Conservation (phyloP, 305 asterid species). For the Lippia alba region DNA sequence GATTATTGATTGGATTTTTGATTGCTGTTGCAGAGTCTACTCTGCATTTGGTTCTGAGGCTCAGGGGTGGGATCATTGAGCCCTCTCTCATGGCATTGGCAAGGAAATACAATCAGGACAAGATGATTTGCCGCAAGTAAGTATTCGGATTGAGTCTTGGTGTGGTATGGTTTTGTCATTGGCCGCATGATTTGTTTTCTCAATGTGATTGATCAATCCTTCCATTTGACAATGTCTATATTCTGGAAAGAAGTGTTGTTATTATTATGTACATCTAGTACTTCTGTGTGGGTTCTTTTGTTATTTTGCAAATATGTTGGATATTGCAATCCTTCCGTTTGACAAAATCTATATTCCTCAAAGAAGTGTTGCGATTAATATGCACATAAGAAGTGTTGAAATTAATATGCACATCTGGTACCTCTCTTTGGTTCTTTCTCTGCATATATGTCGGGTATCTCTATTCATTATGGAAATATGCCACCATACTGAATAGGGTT, state of each 20-base stretch:
- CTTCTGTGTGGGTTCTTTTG: too few relatives aligned
- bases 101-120: slow-evolving; percentile 58
- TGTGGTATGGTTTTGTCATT: background rate
- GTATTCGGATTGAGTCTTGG: slow-evolving; percentile 17
- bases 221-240: too few relatives aligned
- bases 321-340: too few relatives aligned
- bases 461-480: background rate
- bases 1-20: background rate
- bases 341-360: too few relatives aligned
- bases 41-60: slow-evolving; percentile 64
- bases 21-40: slow-evolving; percentile 43
- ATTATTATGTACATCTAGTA: too few relatives aligned
- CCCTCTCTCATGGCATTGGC: slow-evolving; percentile 67
- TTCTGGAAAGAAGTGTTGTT: too few relatives aligned
- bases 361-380: too few relatives aligned
- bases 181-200: background rate
- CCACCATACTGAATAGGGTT: background rate
- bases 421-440: too few relatives aligned
- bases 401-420: too few relatives aligned
- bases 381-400: too few relatives aligned
- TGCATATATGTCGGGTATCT: background rate
- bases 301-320: too few relatives aligned
- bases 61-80: slow-evolving; percentile 66
- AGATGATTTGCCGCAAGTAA: slow-evolving; percentile 74
- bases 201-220: too few relatives aligned